phyloP scores from a whole-genome alignment of 1,284 basidiomycete genomes.

The Boletus chippewaensis region DNA sequence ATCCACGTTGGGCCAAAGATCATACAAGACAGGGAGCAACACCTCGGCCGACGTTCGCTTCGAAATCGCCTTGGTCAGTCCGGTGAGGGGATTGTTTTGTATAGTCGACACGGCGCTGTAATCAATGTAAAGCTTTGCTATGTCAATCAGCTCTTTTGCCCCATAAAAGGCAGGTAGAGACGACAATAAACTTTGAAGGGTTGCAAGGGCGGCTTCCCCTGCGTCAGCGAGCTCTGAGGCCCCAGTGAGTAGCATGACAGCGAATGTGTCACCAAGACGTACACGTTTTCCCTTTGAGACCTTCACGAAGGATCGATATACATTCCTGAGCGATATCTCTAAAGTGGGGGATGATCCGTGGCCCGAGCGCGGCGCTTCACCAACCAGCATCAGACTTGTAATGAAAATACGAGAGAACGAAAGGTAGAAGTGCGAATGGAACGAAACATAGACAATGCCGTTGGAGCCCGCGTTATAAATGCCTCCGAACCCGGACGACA shows the following conservation, averaged over 20 bases:
- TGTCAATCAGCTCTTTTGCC: conserved; percentile 46
- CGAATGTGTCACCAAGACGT: not conserved
- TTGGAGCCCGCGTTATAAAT: no score
- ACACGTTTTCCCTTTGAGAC: conserved; percentile 33
- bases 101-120: conserved; percentile 28
- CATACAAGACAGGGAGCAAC: conserved; percentile 57
- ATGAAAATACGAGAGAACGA: conserved; percentile 1
- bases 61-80: conserved; percentile 51
- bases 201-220: conserved; percentile 39
- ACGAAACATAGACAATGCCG: no score
- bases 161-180: conserved; percentile 72
- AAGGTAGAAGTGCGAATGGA: no score
- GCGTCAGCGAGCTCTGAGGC: conserved; percentile 20
- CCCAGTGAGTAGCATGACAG: not conserved
- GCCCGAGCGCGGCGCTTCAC: conserved; percentile 67
- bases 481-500: no score
- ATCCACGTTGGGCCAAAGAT: conserved; percentile 46
- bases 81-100: conserved; percentile 30
- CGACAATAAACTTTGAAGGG: conserved; percentile 50
- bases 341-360: conserved; percentile 80
- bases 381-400: conserved; percentile 7
- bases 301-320: conserved; percentile 43
- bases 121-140: conserved; percentile 54
- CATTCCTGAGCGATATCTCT: conserved; percentile 62
- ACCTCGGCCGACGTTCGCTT: conserved; percentile 66